phyloP scores from a whole-genome alignment of 192 early-diverging fungal genomes.

The Thamnidium elegans region DNA sequence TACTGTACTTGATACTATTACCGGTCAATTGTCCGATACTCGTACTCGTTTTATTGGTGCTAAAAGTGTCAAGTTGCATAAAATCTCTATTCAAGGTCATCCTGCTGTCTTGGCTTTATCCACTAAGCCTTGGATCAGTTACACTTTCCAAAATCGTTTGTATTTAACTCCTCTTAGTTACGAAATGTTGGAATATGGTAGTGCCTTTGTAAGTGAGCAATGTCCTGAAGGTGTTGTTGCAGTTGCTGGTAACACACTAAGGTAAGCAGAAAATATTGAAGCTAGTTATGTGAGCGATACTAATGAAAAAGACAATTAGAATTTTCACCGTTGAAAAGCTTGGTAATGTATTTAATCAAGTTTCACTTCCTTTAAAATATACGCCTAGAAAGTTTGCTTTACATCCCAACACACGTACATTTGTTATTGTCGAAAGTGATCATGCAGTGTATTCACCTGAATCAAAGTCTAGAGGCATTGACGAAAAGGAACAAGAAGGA shows the following conservation, averaged over 20 bases:
- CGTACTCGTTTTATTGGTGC: constrained; percentile 85
- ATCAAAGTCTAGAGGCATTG: constrained; percentile 59
- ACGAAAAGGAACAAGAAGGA: constrained; percentile 47
- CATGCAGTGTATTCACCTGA: constrained; percentile 67
- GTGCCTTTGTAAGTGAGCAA: constrained; percentile 79
- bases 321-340: constrained; percentile 86
- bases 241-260: constrained; percentile 79
- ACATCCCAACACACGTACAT: constrained; percentile 71
- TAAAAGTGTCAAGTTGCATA: constrained; percentile 77
- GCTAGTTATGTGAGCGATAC: background rate
- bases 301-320: constrained; percentile 29
- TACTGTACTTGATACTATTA: constrained; percentile 76
- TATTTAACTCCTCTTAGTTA: constrained; percentile 84
- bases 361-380: constrained; percentile 74
- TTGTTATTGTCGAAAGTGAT: constrained; percentile 90
- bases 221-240: constrained; percentile 88
- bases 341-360: constrained; percentile 81
- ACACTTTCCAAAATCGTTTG: constrained; percentile 68
- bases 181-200: constrained; percentile 80
- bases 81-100: constrained; percentile 59
- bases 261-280: constrained; percentile 24
- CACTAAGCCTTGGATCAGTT: constrained; percentile 87
- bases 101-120: constrained; percentile 82
- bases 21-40: constrained; percentile 79
- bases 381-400: constrained; percentile 85